Conservation (phyloP, 1,284 basidiomycete species). For the Stygiomarasmius scandens region DNA sequence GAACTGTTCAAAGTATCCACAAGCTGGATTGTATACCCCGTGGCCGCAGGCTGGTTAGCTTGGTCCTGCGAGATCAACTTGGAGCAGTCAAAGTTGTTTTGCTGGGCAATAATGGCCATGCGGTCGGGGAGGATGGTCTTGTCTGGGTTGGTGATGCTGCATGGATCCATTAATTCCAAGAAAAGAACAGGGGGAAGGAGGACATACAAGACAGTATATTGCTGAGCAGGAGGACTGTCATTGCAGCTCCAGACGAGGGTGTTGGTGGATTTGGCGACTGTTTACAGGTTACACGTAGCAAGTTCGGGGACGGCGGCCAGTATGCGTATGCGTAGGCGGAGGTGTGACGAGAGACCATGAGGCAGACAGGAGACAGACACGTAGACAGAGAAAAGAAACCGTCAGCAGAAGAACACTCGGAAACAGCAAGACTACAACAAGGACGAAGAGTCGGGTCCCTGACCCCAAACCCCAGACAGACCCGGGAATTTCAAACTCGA, state of each 20-base stretch:
- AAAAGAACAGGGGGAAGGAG: background rate
- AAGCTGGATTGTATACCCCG: slow-evolving; percentile 60
- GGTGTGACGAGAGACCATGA: no score
- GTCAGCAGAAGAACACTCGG: no score
- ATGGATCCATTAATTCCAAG: background rate
- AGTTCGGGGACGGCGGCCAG: no score
- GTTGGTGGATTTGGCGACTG: slow-evolving; percentile 39
- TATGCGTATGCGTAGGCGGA: no score
- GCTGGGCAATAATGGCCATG: slow-evolving; percentile 44
- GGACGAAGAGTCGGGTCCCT: no score
- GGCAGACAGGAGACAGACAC: background rate
- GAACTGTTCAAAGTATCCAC: slow-evolving; percentile 60
- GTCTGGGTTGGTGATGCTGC: slow-evolving; percentile 45
- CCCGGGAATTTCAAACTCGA: no score
- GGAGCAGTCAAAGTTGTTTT: slow-evolving; percentile 65
- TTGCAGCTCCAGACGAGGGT: slow-evolving; percentile 45
- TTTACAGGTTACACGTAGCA: background rate
- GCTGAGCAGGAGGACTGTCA: slow-evolving; percentile 29
- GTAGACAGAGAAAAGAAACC: no score
- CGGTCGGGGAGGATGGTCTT: slow-evolving; percentile 32
- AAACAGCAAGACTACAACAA: no score
- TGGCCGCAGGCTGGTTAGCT: slow-evolving; percentile 42
- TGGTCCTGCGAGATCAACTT: slow-evolving; percentile 52
- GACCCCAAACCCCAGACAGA: no score
- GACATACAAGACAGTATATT: slow-evolving; percentile 47